These are phyloP conservation scores for Stephania yunnanensis DNA, from an alignment of 164 flowering plant species.

Conservation along the genomic window DNA sequence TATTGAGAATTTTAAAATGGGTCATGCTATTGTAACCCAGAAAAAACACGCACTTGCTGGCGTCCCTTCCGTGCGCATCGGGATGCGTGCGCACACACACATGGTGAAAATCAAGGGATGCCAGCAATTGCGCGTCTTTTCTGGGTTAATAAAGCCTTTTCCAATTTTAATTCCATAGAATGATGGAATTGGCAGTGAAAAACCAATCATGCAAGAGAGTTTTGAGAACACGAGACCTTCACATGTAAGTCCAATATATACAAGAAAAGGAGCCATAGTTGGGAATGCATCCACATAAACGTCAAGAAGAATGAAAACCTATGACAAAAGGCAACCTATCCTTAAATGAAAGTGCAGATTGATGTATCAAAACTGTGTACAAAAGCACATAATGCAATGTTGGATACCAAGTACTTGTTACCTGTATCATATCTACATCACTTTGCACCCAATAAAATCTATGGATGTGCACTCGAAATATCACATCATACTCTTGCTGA, in stretches of 20 bases:
- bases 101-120: neutral
- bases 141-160: no score
- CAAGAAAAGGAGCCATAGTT: neutral
- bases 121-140: neutral
- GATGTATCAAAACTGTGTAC: neutral
- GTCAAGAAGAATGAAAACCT: neutral
- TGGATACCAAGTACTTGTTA: neutral
- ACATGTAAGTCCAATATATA: neutral
- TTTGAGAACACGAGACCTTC: neutral
- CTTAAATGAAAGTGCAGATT: neutral
- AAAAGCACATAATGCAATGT: neutral
- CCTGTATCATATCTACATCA: conserved; percentile 12
- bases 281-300: neutral
- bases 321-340: conserved; percentile 1
- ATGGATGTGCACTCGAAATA: neutral
- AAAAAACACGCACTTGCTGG: no score
- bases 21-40: no score
- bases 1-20: no score
- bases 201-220: neutral
- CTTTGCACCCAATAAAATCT: conserved; percentile 5
- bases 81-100: neutral
- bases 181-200: neutral
- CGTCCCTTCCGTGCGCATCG: no score
- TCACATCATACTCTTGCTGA: conserved; percentile 4
- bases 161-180: no score